Evolutionary conservation across 2,329 filamentous ascomycete genomes (phyloP), one percentile per base, ranked within the genome.

Genomic region (Neoscytalidium dimidiatum): DNA sequence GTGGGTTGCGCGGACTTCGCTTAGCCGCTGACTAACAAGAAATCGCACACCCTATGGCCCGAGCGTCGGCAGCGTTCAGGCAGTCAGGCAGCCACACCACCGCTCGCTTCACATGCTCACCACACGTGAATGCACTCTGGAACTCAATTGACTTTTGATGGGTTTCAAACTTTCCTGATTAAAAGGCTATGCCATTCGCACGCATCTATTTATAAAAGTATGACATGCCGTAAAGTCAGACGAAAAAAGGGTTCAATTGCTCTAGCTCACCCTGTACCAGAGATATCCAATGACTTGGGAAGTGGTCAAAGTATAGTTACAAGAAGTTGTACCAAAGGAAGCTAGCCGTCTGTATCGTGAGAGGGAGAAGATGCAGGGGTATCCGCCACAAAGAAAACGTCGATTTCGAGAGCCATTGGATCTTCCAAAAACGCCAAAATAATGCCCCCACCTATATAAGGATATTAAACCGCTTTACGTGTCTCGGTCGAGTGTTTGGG

Each of bases 1-100:
- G 68, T 67, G 64, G 70, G 68, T 71, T 71, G 71, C 70, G 64
- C 66, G 56, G 57, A 28, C 49, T n/a, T 29, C 49, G 49, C 41
- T 52, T 64, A 53, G 62, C 14, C 31, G 71, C 68, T 73, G 67
- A 71, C 69, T 72, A 72, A 65, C 48, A n/a, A n/a, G n/a, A n/a
- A n/a, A n/a, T n/a, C n/a, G n/a, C 3, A 14, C 8, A 1, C 4
- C 11, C 2, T 29, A 4, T 21, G 49, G 49, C 14, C 49, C 49
- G 49, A 51, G 48, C 48, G 26, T 7, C 17, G 9, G 11, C 3
- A 11, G 44, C 5, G 5, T 0, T 21, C 48, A n/a, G n/a, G 6
- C 29, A 51, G 5, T 51, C 14, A 51, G 48, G 5, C 48, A 29
- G 23, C n/a, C 1, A 33, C 6, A 9, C n/a, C 3, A 53, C 3